Conservation (phyloP, 495 filamentous ascomycete species). For the Hypoxylon intermedium region DNA sequence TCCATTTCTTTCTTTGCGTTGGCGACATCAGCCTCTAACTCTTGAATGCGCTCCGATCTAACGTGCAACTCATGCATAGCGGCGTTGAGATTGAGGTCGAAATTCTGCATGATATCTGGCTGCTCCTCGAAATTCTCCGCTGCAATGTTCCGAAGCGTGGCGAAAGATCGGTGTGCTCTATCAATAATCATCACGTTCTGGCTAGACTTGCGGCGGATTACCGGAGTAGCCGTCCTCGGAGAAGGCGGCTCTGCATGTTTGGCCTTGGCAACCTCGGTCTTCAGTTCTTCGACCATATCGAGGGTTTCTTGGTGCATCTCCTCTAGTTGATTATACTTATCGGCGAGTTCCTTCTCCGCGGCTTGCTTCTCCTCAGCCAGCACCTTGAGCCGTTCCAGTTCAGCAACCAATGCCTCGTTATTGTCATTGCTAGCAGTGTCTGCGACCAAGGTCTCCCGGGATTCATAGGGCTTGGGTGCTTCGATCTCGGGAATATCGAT, state of each 20-base stretch:
- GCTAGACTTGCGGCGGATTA: slow-evolving; percentile 92
- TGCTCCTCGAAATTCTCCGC: slow-evolving; percentile 80
- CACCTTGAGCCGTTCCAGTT: slow-evolving; percentile 73
- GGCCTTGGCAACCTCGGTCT: slow-evolving; percentile 80
- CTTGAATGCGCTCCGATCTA: slow-evolving; percentile 86
- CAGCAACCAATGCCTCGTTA: slow-evolving; percentile 57
- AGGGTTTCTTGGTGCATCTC: slow-evolving; percentile 81
- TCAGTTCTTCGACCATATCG: slow-evolving; percentile 85
- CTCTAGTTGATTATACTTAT: slow-evolving; percentile 82
- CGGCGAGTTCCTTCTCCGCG: slow-evolving; percentile 70
- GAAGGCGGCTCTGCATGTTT: slow-evolving; percentile 66
- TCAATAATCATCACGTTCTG: slow-evolving; percentile 90
- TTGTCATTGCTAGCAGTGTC: slow-evolving; percentile 41
- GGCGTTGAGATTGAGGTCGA: slow-evolving; percentile 87
- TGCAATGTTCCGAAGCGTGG: slow-evolving; percentile 85
- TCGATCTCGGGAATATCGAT: slow-evolving; percentile 67
- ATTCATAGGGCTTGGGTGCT: slow-evolving; percentile 46
- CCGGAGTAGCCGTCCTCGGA: slow-evolving; percentile 66
- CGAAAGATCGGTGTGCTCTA: slow-evolving; percentile 90
- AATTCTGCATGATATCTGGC: slow-evolving; percentile 87
- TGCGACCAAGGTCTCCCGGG: slow-evolving; percentile 32
- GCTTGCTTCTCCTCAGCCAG: slow-evolving; percentile 79
- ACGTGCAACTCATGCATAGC: slow-evolving; percentile 91
- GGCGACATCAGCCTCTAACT: slow-evolving; percentile 84
- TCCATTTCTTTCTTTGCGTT: slow-evolving; percentile 95